Conservation (phyloP, 305 asterid genomes). For the Ilex paraguariensis region DNA sequence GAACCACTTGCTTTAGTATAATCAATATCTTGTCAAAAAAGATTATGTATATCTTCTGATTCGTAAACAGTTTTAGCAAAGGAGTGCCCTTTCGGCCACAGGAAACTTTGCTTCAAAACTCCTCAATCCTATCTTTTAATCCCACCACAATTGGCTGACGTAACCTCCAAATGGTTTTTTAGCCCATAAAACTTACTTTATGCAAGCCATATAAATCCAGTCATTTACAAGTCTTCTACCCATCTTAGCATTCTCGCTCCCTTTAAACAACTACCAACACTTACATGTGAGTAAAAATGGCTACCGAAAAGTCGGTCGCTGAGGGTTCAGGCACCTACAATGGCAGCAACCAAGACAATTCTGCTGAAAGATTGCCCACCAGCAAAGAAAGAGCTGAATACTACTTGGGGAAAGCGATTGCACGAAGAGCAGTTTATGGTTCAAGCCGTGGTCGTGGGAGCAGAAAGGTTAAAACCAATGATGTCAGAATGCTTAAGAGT, state of each 20-base stretch:
- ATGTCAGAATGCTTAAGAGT: slow-evolving; percentile 27
- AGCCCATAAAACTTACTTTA: slow-evolving; percentile 2
- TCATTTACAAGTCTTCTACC: not conserved
- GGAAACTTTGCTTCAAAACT: slow-evolving; percentile 43
- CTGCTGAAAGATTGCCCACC: slow-evolving; percentile 5
- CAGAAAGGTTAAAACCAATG: slow-evolving; percentile 24
- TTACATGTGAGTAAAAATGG: slow-evolving; percentile 19
- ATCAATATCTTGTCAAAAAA: slow-evolving; percentile 11
- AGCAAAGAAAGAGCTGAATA: slow-evolving; percentile 19
- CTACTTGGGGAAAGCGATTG: slow-evolving; percentile 33
- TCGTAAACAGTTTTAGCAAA: not conserved
- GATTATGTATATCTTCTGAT: not conserved
- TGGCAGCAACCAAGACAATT: slow-evolving; percentile 14
- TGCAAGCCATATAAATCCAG: slow-evolving; percentile 12
- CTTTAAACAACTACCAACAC: not conserved
- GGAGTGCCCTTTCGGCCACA: slow-evolving; percentile 33
- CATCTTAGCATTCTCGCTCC: slow-evolving; percentile 8
- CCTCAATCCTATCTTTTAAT: slow-evolving; percentile 30
- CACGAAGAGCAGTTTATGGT: slow-evolving; percentile 47
- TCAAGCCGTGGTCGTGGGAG: slow-evolving; percentile 27
- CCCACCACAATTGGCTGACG: slow-evolving; percentile 26
- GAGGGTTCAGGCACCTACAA: slow-evolving; percentile 19
- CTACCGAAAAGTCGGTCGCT: slow-evolving; percentile 21
- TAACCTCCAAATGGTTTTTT: slow-evolving; percentile 12
- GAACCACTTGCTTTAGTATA: slow-evolving; percentile 5